Conservation (phyloP, 257 asterid genomes). For the Forsythia viridissima region DNA sequence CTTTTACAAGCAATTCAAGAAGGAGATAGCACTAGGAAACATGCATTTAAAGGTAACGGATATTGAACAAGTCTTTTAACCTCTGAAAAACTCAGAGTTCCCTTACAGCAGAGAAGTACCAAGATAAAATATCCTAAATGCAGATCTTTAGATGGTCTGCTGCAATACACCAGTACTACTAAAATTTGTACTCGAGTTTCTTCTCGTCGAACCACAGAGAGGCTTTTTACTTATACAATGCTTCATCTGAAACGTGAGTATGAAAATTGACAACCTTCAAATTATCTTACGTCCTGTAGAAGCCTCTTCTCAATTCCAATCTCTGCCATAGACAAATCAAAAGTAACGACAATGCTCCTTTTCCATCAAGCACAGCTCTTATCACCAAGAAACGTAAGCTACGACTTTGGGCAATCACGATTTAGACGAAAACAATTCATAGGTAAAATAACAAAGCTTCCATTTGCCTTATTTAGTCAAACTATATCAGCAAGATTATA, state of each 20-base stretch:
- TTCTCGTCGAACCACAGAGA: slow-evolving; percentile 19
- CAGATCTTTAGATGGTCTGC: slow-evolving; percentile 23
- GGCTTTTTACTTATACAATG: slow-evolving; percentile 29
- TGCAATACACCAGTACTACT: slow-evolving; percentile 22
- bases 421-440: slow-evolving; percentile 20
- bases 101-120: slow-evolving; percentile 46
- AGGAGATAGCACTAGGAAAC: slow-evolving; percentile 30
- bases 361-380: slow-evolving; percentile 24
- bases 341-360: slow-evolving; percentile 34
- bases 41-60: slow-evolving; percentile 32
- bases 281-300: slow-evolving; percentile 41
- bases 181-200: slow-evolving; percentile 18
- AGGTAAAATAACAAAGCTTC: background rate
- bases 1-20: slow-evolving; percentile 23
- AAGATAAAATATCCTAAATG: slow-evolving; percentile 33
- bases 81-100: slow-evolving; percentile 32
- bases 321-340: slow-evolving; percentile 48
- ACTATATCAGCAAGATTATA: slow-evolving; percentile 23
- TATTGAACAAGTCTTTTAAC: slow-evolving; percentile 27
- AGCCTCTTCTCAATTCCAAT: slow-evolving; percentile 43
- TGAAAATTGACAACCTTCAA: slow-evolving; percentile 28
- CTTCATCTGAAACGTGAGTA: slow-evolving; percentile 31
- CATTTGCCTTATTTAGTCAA: slow-evolving; percentile 7
- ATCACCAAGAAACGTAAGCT: slow-evolving; percentile 21
- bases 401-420: slow-evolving; percentile 20